phyloP scores from a whole-genome alignment of 257 asterid species.

The Lantana camara region DNA sequence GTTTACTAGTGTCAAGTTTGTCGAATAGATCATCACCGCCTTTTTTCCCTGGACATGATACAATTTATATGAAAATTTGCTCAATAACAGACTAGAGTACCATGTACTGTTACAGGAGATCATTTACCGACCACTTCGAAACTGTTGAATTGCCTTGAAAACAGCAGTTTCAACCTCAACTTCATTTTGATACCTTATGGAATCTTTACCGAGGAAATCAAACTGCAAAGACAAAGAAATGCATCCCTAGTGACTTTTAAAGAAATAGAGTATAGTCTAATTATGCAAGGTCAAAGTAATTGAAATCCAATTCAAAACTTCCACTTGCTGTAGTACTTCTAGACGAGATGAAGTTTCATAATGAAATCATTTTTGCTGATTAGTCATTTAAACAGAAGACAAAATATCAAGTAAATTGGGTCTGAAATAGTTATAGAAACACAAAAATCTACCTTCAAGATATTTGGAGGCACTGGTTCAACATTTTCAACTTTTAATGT shows the following conservation, averaged over 20 bases:
- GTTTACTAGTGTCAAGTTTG: constrained; percentile 87
- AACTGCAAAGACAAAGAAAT: constrained; percentile 57
- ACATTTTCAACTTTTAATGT: constrained; percentile 95
- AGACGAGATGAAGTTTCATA: constrained; percentile 14
- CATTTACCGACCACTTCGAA: constrained; percentile 73
- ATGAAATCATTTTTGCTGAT: constrained; percentile 14
- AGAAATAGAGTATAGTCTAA: not conserved
- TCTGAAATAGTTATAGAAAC: constrained; percentile 7
- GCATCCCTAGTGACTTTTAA: constrained; percentile 18
- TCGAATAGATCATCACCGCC: constrained; percentile 82
- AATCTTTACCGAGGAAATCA: constrained; percentile 99
- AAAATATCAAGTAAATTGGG: not conserved
- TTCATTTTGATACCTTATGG: constrained; percentile 83
- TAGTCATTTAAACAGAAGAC: constrained; percentile 29
- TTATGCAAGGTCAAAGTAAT: constrained; percentile 10
- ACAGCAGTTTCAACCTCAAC: constrained; percentile 78
- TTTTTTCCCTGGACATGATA: constrained; percentile 62
- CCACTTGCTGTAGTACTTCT: not conserved
- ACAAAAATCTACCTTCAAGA: constrained; percentile 63
- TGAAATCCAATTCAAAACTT: not conserved
- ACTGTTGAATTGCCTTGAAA: constrained; percentile 90
- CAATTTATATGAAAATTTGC: constrained; percentile 20
- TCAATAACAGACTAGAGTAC: constrained; percentile 10
- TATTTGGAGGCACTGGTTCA: constrained; percentile 90
- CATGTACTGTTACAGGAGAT: constrained; percentile 16